Conservation (phyloP, 768 basidiomycete genomes). For the Pulveroboletus frians region DNA sequence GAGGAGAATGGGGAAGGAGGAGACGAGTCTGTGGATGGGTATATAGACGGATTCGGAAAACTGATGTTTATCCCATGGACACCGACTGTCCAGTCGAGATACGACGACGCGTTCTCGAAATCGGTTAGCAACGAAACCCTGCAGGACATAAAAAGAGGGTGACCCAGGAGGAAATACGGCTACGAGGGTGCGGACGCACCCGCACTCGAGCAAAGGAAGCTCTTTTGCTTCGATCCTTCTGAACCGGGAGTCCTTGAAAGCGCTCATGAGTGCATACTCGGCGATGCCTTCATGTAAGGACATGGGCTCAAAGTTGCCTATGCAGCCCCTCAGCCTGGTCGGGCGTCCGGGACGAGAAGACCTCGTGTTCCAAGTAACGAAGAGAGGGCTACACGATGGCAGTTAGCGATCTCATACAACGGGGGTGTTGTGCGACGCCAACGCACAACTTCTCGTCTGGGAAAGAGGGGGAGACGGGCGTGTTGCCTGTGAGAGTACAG, state of each 20-base stretch:
- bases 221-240: slow-evolving; percentile 72
- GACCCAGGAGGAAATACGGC: background rate
- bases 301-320: slow-evolving; percentile 85
- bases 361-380: slow-evolving; percentile 93
- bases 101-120: slow-evolving; percentile 78
- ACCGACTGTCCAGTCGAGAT: slow-evolving; percentile 92
- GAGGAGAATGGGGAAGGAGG: slow-evolving; percentile 71
- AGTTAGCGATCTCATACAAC: slow-evolving; percentile 3
- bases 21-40: slow-evolving; percentile 42
- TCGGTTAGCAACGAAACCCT: slow-evolving; percentile 92
- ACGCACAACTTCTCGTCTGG: slow-evolving; percentile 75
- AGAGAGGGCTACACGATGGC: slow-evolving; percentile 54
- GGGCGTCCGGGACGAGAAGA: slow-evolving; percentile 54
- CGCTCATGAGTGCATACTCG: slow-evolving; percentile 90
- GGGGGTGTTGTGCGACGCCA: slow-evolving; percentile 20
- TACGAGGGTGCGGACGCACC: slow-evolving; percentile 45
- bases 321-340: slow-evolving; percentile 81
- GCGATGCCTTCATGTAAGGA: slow-evolving; percentile 69
- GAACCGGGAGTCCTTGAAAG: slow-evolving; percentile 86
- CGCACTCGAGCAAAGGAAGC: slow-evolving; percentile 78
- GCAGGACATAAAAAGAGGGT: slow-evolving; percentile 1
- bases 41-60: slow-evolving; percentile 74
- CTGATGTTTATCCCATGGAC: slow-evolving; percentile 88
- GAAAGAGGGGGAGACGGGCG: slow-evolving; percentile 59
- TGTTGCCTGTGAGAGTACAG: slow-evolving; percentile 56